Percentiles rank a stretch among this genome's conserved stretches.
Conservation (phyloP, 2,329 filamentous ascomycete genomes). For the Aureobasidium lini region DNA sequence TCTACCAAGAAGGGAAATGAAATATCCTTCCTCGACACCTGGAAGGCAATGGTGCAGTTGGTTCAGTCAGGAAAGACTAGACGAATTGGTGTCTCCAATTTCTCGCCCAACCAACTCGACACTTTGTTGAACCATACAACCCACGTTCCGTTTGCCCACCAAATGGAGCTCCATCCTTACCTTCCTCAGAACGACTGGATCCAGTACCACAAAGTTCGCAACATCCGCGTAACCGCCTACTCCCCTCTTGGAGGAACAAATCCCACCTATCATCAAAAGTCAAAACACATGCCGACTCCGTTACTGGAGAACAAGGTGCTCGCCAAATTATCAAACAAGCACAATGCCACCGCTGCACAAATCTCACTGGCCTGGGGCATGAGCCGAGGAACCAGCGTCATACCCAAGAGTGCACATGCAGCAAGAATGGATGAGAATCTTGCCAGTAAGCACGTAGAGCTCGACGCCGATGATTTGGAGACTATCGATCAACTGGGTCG, state of each 20-base stretch:
- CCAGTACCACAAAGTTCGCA: conserved; percentile 42
- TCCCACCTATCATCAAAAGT: conserved; percentile 35
- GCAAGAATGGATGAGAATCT: conserved; percentile 40
- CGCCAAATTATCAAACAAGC: conserved; percentile 32
- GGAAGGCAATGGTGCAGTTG: conserved; percentile 59
- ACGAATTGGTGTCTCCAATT: conserved; percentile 75
- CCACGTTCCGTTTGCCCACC: conserved; percentile 62
- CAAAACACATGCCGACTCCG: conserved; percentile 22
- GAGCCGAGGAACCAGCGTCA: conserved; percentile 40
- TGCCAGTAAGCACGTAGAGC: conserved; percentile 26
- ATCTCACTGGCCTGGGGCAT: conserved; percentile 44
- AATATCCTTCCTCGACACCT: conserved; percentile 42
- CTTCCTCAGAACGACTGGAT: conserved; percentile 48
- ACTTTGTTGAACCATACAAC: conserved; percentile 49
- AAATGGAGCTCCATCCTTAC: conserved; percentile 76
- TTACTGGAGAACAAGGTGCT: conserved; percentile 39
- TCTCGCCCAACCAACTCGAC: conserved; percentile 46
- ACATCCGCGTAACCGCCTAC: conserved; percentile 48
- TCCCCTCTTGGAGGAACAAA: conserved; percentile 40
- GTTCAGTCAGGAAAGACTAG: conserved; percentile 53
- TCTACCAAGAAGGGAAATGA: conserved; percentile 16
- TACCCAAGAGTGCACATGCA: conserved; percentile 44
- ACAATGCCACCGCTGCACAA: conserved; percentile 38
- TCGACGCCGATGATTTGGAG: conserved; percentile 33
- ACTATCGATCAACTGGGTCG: conserved; percentile 28